Evolutionary conservation across 2,329 filamentous ascomycete genomes (phyloP).

Genomic region (Neofusicoccum parvum): DNA sequence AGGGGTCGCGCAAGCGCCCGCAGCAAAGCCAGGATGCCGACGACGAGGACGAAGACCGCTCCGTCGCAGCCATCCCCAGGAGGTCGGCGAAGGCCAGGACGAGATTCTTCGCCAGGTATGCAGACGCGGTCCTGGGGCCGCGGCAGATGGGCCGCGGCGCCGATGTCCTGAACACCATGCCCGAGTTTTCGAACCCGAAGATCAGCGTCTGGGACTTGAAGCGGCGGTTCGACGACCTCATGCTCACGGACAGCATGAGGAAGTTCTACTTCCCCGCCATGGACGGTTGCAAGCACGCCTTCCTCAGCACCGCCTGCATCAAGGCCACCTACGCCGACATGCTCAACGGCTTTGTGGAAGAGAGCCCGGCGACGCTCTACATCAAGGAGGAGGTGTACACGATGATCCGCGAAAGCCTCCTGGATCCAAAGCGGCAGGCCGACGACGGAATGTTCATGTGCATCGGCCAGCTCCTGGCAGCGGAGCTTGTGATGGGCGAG

Average conservation of each 20-base stretch:
- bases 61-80: constrained; percentile 1
- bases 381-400: constrained; percentile 20
- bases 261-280: constrained; percentile 15
- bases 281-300: constrained; percentile 18
- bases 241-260: constrained; percentile 16
- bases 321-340: constrained; percentile 20
- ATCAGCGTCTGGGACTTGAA: constrained; percentile 22
- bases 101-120: constrained; percentile 9
- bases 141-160: constrained; percentile 13
- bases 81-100: constrained; percentile 6
- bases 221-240: constrained; percentile 13
- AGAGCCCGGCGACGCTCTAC: constrained; percentile 17
- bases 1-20: constrained; percentile 10
- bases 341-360: constrained; percentile 15
- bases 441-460: constrained; percentile 15
- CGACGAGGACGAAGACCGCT: background rate
- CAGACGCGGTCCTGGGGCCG: constrained; percentile 5
- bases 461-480: constrained; percentile 11
- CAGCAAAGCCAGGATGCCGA: background rate
- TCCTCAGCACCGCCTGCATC: constrained; percentile 19
- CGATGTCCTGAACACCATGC: constrained; percentile 10
- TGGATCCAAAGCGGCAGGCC: background rate
- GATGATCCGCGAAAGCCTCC: constrained; percentile 6
- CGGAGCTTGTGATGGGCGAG: constrained; percentile 16
- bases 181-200: constrained; percentile 18